Base-by-base conservation (phyloP, 1,284 basidiomycete genomes). In the Moesziomyces sp. region DNA sequence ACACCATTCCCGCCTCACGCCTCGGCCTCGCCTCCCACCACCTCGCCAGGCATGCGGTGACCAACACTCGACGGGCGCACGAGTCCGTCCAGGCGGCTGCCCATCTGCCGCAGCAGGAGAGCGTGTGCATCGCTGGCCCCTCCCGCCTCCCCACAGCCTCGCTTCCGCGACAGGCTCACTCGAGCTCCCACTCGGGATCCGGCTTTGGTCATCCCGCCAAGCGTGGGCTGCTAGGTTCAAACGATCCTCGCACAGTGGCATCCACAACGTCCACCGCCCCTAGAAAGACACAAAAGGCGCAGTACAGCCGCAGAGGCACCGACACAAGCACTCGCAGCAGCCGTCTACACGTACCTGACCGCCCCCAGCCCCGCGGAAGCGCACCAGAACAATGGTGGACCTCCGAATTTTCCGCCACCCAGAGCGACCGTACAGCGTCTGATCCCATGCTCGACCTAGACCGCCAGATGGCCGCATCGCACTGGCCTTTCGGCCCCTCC, bases 41-140 rank as follows among this genome's bases (percentile, higher is more conserved):
- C 9, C 40, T 69, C 6, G 52, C 66, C 21, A 55, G 60, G 30
- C 55, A 63, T 63, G 66, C 66, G 59, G 66, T 69, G 56, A 63
- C 66, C 51, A 56, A 40, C 21, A 54, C 28, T 46, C 23, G 49
- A 46, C 56, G 66, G 44, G 58, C 59, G 13, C 48, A 59, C n/a
- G 59, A 45, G 56, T 42, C 56, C 54, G 46, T 47, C 3, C 30
- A 13, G 23, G 45, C 42, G 9, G 24, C 44, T 5, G 16, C 6
- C n/a, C 40, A 10, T 26, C 56, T 50, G 5, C 56, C 62, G n/a
- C 28, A 30, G 16, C 65, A 74, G 43, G 71, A 74, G 23, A 21
- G 0, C 1, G 1, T 5, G 6, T 66, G 66, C 49, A 43, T 52
- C 5, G 71, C 71, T 14, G 71, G 71, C 5, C 71, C 71, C 3